These are phyloP conservation scores for Cynara cardunculus DNA, from an alignment of 129 eudicot species.

Conservation along the genomic window DNA sequence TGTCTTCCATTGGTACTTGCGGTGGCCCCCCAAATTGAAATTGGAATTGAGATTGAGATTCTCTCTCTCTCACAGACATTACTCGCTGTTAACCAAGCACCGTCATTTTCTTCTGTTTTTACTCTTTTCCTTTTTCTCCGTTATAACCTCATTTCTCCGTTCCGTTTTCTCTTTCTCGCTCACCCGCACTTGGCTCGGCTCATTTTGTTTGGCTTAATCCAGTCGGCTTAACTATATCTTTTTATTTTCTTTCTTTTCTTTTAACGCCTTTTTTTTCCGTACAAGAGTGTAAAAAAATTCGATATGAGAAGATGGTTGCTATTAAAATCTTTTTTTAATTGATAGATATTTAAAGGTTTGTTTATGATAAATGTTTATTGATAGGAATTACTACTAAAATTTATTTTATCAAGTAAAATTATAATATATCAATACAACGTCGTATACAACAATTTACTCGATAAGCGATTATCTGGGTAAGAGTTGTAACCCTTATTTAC, in stretches of 20 bases:
- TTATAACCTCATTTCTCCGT: conserved; percentile 9
- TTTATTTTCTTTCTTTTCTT: too few species aligned
- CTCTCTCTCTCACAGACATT: conserved; percentile 21
- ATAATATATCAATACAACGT: too few species aligned
- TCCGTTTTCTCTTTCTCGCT: not conserved
- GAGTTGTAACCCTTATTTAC: too few species aligned
- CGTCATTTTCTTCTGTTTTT: not conserved
- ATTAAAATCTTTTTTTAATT: too few species aligned
- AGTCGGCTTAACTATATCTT: not conserved
- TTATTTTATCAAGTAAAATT: too few species aligned
- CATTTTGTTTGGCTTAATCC: not conserved
- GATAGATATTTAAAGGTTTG: too few species aligned
- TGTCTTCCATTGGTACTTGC: conserved; percentile 25
- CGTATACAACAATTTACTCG: too few species aligned
- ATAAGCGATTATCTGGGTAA: too few species aligned
- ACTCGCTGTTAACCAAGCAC: conserved; percentile 20
- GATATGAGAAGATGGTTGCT: not conserved
- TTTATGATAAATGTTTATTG: too few species aligned
- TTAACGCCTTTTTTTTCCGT: not conserved
- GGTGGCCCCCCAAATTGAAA: not conserved
- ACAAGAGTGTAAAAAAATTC: not conserved
- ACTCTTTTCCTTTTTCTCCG: conserved; percentile 20
- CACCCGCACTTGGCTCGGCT: not conserved
- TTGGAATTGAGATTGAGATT: not conserved
- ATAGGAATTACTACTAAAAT: too few species aligned